Evolutionary conservation across 371 early-diverging fungal genomes (phyloP), one percentile per base, ranked within the genome.

Genomic region (Chytridium lagenaria): DNA sequence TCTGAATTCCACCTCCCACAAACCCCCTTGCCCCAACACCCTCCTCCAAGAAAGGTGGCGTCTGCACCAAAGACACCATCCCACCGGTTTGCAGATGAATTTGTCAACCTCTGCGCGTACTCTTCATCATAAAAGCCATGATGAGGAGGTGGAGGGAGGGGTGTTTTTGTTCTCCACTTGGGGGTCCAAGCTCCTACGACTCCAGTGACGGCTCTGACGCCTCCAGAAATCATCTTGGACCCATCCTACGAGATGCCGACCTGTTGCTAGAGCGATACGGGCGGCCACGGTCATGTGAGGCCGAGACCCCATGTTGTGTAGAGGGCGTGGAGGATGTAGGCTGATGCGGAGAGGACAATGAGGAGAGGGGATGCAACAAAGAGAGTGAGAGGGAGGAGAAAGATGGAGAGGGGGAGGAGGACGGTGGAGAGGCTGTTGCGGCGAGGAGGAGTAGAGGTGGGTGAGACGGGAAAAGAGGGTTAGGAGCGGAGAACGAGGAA

Each of bases 301-400:
- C 64, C 71, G n/a, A 71, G 64, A 1, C 71, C 71, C 71, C 61
- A 71, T 59, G 71, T 71, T 26, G 64, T 64, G 50, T 31, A 16
- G 22, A 71, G 52, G 22, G 71, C 71, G 30, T 71, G 71, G 7
- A 71, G 3, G 66, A 71, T 40, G 52, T 71, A 71, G 34, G 64
- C 61, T 12, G 22, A 10, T n/a, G 64, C 61, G 26, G 64, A 37
- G 19, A 63, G 1, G 15, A 71, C 50, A 31, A 71, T 50, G 33
- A 71, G 15, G 15, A 71, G 50, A 12, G 71, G 71, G 3, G 71
- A 61, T 30, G 71, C 39, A 3, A 71, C 71, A 2, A 71, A 50
- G 5, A 71, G 34, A 7, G 64, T 63, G 16, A 71, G 12, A 5
- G 71, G 71, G n/a, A 71, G 50, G 2, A 71, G 61, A 15, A 71